These are phyloP conservation scores for Dipteronia sinensis DNA, from an alignment of 345 rosid genomes.

Conservation along the genomic window DNA sequence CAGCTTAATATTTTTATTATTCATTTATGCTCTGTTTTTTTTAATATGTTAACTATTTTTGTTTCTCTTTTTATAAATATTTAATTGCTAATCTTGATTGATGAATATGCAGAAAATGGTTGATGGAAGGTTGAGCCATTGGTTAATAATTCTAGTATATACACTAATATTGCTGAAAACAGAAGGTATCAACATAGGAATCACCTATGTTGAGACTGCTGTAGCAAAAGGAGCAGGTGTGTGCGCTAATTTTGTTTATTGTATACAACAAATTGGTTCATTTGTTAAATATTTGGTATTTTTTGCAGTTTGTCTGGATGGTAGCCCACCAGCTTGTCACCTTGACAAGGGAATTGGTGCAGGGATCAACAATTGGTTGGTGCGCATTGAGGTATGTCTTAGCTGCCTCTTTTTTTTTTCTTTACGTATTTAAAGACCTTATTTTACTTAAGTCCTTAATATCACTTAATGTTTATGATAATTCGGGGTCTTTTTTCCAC, in stretches of 20 bases:
- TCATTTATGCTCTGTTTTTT: conserved; percentile 15
- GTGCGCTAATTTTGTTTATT: background rate
- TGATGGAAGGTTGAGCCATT: conserved; percentile 42
- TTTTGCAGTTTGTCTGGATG: conserved; percentile 90
- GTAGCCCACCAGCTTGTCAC: conserved; percentile 96
- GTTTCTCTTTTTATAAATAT: conserved; percentile 17
- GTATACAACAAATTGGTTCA: background rate
- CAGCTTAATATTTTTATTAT: background rate
- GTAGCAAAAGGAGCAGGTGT: conserved; percentile 87
- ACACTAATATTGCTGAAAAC: conserved; percentile 41
- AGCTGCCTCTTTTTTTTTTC: background rate
- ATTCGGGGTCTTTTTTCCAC: no score
- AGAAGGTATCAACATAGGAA: conserved; percentile 52
- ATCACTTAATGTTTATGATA: no score
- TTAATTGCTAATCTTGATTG: background rate
- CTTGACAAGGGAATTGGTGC: conserved; percentile 71
- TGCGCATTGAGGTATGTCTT: conserved; percentile 73
- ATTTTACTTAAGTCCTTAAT: no score
- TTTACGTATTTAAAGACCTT: no score
- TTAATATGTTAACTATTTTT: background rate
- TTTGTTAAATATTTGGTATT: conserved; percentile 2
- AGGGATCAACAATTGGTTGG: conserved; percentile 81
- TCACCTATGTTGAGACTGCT: conserved; percentile 63
- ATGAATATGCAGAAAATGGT: conserved; percentile 55
- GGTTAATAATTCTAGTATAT: conserved; percentile 43